These are phyloP conservation scores for Kentomonas sorsogonicus DNA, from an alignment of 208 protist genomes.

Conservation along the genomic window DNA sequence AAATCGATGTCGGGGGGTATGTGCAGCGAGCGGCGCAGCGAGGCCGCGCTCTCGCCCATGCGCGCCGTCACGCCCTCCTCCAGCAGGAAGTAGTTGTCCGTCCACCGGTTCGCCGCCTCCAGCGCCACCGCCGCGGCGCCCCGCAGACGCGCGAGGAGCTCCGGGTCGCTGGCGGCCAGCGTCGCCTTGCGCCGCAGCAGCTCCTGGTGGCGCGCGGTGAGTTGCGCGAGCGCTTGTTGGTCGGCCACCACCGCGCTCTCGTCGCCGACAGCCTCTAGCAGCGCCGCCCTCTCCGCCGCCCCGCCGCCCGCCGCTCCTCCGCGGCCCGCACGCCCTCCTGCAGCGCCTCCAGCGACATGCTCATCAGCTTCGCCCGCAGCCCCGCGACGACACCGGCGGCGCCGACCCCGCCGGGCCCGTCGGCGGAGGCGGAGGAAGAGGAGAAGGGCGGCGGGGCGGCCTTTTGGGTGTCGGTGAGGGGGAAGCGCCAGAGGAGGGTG, in stretches of 20 bases:
- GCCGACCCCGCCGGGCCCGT: neutral
- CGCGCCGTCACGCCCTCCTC: constrained; percentile 41
- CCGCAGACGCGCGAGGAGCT: constrained; percentile 22
- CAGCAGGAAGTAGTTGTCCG: constrained; percentile 70
- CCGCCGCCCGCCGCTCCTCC: neutral
- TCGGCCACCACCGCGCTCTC: neutral
- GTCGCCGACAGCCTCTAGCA: neutral
- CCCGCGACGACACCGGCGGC: neutral
- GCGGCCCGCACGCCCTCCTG: constrained; percentile 1
- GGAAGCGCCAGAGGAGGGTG: constrained; percentile 80
- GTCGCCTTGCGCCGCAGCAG: neutral
- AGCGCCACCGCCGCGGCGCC: constrained; percentile 21
- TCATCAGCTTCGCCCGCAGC: neutral
- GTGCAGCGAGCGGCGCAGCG: constrained; percentile 38
- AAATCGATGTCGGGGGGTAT: constrained; percentile 47
- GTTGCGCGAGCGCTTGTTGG: neutral
- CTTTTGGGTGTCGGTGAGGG: constrained; percentile 34
- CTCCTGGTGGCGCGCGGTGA: neutral
- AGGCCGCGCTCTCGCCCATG: constrained; percentile 23
- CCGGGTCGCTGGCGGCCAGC: constrained; percentile 24
- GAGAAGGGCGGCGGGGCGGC: neutral
- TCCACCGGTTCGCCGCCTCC: constrained; percentile 75
- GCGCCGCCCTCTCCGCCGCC: neutral
- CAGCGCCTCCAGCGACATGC: neutral
- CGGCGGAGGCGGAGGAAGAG: neutral